Conservation (phyloP, 441 rosid species). For the Populus hybrid region DNA sequence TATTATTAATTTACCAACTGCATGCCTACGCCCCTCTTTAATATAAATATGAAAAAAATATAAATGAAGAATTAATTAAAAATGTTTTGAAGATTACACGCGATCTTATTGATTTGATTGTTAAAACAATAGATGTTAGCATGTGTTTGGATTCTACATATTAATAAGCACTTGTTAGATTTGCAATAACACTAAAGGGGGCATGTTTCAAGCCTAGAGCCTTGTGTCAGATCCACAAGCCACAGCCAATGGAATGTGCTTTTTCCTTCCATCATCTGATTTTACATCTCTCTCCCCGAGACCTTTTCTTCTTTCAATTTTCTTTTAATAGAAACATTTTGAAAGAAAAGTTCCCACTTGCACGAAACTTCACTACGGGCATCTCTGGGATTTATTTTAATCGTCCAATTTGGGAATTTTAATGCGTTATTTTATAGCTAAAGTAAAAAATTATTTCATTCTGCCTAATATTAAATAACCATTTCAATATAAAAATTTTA, state of each 20-base stretch:
- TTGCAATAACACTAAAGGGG: not conserved
- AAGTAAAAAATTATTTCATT: too few species aligned
- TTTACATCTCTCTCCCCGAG: not conserved
- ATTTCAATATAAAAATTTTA: too few species aligned
- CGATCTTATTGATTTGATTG: not conserved
- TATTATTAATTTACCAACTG: too few species aligned
- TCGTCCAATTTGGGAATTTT: too few species aligned
- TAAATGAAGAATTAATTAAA: not conserved
- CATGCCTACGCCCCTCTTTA: too few species aligned
- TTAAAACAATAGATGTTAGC: not conserved
- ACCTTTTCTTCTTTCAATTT: too few species aligned
- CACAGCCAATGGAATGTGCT: not conserved
- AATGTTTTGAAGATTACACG: not conserved
- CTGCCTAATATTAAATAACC: too few species aligned
- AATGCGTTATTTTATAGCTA: too few species aligned
- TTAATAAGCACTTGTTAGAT: too few species aligned
- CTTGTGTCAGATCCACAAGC: constrained; percentile 1
- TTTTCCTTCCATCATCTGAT: not conserved
- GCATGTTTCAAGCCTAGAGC: constrained; percentile 9
- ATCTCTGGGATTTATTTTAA: not conserved
- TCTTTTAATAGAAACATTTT: too few species aligned
- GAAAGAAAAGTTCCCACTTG: not conserved
- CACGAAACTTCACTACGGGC: not conserved
- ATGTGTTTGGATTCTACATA: not conserved
- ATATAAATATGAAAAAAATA: not conserved